phyloP scores from a whole-genome alignment of 768 basidiomycete genomes.

The Mycena vitilis region DNA sequence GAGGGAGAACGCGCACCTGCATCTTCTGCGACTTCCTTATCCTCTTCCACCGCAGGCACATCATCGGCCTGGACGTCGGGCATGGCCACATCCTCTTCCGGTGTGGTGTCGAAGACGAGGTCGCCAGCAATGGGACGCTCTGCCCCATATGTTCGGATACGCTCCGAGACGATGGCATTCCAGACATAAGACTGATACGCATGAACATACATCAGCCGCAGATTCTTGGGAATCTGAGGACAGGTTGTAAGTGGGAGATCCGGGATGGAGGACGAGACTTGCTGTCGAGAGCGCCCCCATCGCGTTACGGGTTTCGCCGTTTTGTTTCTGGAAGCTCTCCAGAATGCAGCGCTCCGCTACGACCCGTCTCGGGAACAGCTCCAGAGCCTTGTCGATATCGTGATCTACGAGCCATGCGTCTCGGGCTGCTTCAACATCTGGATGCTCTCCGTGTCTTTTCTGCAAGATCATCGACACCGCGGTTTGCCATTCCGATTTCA shows the following conservation, averaged over 20 bases:
- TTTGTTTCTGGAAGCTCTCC: conserved; percentile 88
- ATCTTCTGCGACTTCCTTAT: conserved; percentile 46
- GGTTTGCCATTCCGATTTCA: conserved; percentile 90
- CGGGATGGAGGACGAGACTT: conserved; percentile 36
- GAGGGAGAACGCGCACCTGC: conserved; percentile 31
- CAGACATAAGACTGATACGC: conserved; percentile 99
- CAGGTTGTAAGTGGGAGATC: conserved; percentile 16
- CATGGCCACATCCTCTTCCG: conserved; percentile 48
- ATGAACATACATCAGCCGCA: conserved; percentile 97
- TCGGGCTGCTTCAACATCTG: conserved; percentile 86
- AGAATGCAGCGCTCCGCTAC: conserved; percentile 94
- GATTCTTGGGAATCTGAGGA: conserved; percentile 89
- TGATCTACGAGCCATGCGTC: conserved; percentile 90
- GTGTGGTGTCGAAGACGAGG: conserved; percentile 76
- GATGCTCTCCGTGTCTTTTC: conserved; percentile 90
- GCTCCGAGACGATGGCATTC: conserved; percentile 97
- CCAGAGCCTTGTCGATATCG: conserved; percentile 84
- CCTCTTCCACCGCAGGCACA: conserved; percentile 48
- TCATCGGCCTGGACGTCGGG: conserved; percentile 47
- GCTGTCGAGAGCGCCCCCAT: conserved; percentile 91
- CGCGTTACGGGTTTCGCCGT: conserved; percentile 82
- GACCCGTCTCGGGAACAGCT: conserved; percentile 88
- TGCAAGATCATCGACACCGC: conserved; percentile 87
- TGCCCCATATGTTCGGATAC: conserved; percentile 81
- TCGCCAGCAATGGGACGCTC: conserved; percentile 87